A percentile compares a stretch with the other conserved stretches of the same genome.
phyloP scores from a whole-genome alignment of 768 basidiomycete species.

The Boletus insuetus region DNA sequence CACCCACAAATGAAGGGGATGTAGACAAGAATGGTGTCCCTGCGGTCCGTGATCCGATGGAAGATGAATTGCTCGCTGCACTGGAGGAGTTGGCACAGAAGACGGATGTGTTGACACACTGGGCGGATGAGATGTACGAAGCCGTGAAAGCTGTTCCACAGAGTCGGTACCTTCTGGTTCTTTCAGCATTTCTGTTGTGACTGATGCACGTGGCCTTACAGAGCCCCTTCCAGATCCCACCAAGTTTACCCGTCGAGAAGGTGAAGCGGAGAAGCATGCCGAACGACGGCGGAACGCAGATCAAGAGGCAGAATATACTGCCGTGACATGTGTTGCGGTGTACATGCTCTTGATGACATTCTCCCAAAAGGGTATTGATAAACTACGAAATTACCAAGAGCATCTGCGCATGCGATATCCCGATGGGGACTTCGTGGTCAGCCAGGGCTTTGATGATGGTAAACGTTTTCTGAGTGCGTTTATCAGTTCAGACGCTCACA shows the following conservation, averaged over 20 bases:
- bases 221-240: constrained; percentile 80
- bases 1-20: constrained; percentile 40
- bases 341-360: constrained; percentile 93
- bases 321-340: constrained; percentile 81
- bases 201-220: constrained; percentile 28
- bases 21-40: constrained; percentile 19
- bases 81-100: constrained; percentile 95
- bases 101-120: constrained; percentile 88
- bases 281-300: constrained; percentile 68
- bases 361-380: constrained; percentile 89
- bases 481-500: constrained; percentile 7
- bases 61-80: constrained; percentile 75
- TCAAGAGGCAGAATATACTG: constrained; percentile 77
- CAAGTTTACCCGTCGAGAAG: constrained; percentile 68
- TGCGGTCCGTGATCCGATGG: constrained; percentile 60
- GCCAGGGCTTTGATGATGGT: constrained; percentile 83
- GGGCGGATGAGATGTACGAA: constrained; percentile 94
- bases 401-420: constrained; percentile 79
- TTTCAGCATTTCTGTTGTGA: not conserved
- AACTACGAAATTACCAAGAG: constrained; percentile 73
- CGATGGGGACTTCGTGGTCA: constrained; percentile 70
- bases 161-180: constrained; percentile 48
- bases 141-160: constrained; percentile 82
- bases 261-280: constrained; percentile 71
- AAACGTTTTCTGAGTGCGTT: constrained; percentile 1